Base-by-base conservation (phyloP, 1,284 basidiomycete species). In the Ceratobasidium sp. region DNA sequence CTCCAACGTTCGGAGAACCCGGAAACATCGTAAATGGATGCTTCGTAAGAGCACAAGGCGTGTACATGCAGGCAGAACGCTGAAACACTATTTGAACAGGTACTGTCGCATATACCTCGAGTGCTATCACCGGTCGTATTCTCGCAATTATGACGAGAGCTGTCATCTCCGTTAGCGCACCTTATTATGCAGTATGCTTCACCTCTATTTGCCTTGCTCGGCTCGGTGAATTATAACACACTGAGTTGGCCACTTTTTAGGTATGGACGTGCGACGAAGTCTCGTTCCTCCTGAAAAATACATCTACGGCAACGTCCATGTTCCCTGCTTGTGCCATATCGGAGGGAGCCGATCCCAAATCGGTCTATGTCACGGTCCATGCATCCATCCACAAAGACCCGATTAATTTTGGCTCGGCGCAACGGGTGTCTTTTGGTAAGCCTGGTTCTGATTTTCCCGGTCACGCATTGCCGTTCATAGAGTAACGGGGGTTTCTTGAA, bases 21-120 rank as follows among this genome's bases (percentile, higher is more conserved):
- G 75, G 28, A 68, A 77, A 39, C 77, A 78, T 31, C 66, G 77
- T 35, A 76, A 74, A 54, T 78, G 77, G 77, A 78, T 78, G 77
- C 63, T 78, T 26, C 66, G 77, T 78, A 35, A 63, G 77, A 77
- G 23, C 53, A n/a, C 26, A 64, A 31, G 1, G 1, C 33, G 17
- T 13, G 49, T 39, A 51, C 8, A 33, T 13, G 17, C 26, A 6
- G 31, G 10, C 15, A 58, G 26, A n/a, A n/a, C 8, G 11, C 26
- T 47, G n/a, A 54, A 47, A 17, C 20, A 11, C 6, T 15, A n/a
- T 47, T 39, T 35, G 17, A 58, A 8, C 31, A 78, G 77, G 77
- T n/a, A 65, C 74, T 17, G 75, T 74, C 8, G 35, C 77, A 20
- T 76, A 76, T 28, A 47, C 64, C n/a, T 45, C 54, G 20, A 56